Evolutionary conservation across 345 rosid species (phyloP).

Genomic region (Nephelium lappaceum): DNA sequence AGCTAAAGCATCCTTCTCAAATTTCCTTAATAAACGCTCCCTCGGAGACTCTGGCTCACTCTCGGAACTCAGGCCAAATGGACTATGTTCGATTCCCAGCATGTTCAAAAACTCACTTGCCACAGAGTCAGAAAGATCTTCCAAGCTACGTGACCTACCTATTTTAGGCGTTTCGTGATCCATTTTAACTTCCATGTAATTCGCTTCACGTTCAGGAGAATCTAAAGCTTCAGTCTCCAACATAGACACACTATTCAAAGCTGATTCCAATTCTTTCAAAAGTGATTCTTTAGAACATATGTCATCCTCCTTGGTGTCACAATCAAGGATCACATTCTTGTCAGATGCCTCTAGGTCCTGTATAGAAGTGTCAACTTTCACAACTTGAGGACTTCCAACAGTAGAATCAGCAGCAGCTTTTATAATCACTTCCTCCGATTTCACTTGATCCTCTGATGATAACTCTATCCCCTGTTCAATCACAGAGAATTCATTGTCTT

Average conservation of each 20-base stretch:
- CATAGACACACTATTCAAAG: constrained; percentile 58
- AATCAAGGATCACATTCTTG: constrained; percentile 30
- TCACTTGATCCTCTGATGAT: constrained; percentile 33
- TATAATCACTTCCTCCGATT: constrained; percentile 27
- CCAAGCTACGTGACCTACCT: constrained; percentile 49
- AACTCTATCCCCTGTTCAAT: constrained; percentile 41
- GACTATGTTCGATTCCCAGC: constrained; percentile 80
- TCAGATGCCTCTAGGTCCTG: constrained; percentile 22
- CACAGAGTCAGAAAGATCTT: constrained; percentile 64
- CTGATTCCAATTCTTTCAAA: constrained; percentile 79
- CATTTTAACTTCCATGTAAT: constrained; percentile 31
- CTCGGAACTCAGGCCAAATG: constrained; percentile 66
- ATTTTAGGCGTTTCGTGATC: constrained; percentile 33
- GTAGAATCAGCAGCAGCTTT: constrained; percentile 27
- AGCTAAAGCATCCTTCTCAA: constrained; percentile 78
- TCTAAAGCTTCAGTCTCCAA: constrained; percentile 55
- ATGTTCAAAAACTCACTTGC: constrained; percentile 80
- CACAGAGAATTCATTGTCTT: constrained; percentile 46
- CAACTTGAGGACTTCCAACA: constrained; percentile 37
- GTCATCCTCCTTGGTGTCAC: constrained; percentile 35
- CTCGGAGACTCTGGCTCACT: constrained; percentile 97
- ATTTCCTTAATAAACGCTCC: constrained; percentile 81
- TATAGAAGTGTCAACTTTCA: constrained; percentile 29
- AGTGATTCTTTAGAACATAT: constrained; percentile 60
- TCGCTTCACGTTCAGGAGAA: constrained; percentile 59